phyloP scores from a whole-genome alignment of 371 early-diverging fungal species.

The Mycotypha africana region DNA sequence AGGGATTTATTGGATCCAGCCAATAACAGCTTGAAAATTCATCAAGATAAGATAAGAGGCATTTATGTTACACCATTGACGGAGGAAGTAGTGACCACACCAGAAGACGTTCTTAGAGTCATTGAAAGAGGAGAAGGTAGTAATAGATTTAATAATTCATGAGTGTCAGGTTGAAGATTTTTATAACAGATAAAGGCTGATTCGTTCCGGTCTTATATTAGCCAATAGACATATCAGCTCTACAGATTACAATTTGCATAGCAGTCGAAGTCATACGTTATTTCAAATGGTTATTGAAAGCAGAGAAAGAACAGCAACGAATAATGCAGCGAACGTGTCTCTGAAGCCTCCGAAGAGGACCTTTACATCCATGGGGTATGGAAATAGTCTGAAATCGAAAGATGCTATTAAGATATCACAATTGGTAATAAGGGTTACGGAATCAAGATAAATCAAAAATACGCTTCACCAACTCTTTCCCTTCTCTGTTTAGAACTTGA shows the following conservation, averaged over 20 bases:
- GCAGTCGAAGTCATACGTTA: slow-evolving; percentile 93
- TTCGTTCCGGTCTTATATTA: slow-evolving; percentile 24
- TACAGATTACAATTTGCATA: slow-evolving; percentile 89
- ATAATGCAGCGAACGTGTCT: too few relatives aligned
- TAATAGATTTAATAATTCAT: too few relatives aligned
- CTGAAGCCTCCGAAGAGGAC: too few relatives aligned
- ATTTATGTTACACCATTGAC: slow-evolving; percentile 84
- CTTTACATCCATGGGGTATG: slow-evolving; percentile 7
- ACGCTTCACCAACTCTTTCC: background rate
- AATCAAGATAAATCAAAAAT: too few relatives aligned
- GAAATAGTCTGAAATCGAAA: too few relatives aligned
- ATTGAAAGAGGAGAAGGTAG: slow-evolving; percentile 81
- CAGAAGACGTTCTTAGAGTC: slow-evolving; percentile 75
- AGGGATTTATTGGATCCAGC: slow-evolving; percentile 76
- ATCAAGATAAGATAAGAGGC: slow-evolving; percentile 49
- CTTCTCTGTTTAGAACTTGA: slow-evolving; percentile 57
- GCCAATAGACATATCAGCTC: slow-evolving; percentile 77
- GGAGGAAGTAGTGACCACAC: slow-evolving; percentile 85
- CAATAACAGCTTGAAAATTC: slow-evolving; percentile 70
- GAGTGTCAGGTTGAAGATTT: too few relatives aligned
- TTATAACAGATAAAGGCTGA: too few relatives aligned
- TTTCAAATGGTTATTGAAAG: slow-evolving; percentile 79
- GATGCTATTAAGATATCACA: slow-evolving; percentile 62
- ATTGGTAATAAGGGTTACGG: slow-evolving; percentile 48
- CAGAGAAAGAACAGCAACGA: slow-evolving; percentile 17